Conservation (phyloP, 768 basidiomycete genomes). For the Tulasnella sp. region DNA sequence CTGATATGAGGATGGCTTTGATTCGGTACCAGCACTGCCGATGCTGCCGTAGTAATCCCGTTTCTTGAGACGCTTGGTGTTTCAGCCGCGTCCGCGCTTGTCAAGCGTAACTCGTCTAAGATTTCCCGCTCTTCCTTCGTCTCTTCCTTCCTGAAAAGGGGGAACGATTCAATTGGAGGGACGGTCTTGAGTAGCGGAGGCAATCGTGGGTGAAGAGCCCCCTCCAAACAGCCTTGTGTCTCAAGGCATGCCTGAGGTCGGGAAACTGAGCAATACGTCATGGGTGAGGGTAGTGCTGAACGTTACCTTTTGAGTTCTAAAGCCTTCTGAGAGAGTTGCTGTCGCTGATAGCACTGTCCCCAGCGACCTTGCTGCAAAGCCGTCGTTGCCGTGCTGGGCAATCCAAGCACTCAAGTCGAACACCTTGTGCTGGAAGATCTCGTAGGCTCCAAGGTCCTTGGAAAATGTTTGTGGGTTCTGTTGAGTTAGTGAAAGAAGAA, state of each 20-base stretch:
- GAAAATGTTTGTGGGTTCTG: constrained; percentile 1
- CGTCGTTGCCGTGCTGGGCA: constrained; percentile 40
- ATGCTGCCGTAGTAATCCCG: neutral
- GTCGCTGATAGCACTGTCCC: constrained; percentile 18
- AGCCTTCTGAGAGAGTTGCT: neutral
- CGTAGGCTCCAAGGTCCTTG: constrained; percentile 40
- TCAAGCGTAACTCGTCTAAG: constrained; percentile 34
- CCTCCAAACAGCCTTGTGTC: constrained; percentile 36
- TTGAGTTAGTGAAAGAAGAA: constrained; percentile 16
- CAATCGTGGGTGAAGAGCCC: constrained; percentile 68
- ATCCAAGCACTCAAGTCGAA: constrained; percentile 44
- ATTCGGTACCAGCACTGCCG: neutral
- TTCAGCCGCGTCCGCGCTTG: neutral
- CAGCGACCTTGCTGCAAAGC: constrained; percentile 8
- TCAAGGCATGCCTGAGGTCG: neutral
- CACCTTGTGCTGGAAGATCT: constrained; percentile 39
- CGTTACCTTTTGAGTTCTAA: neutral
- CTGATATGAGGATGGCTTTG: neutral
- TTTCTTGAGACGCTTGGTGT: neutral
- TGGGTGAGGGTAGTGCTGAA: neutral
- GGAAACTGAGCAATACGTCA: neutral
- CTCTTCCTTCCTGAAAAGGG: constrained; percentile 57
- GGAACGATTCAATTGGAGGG: constrained; percentile 53
- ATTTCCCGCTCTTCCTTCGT: constrained; percentile 50
- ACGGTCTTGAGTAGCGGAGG: constrained; percentile 65